Percentiles rank a stretch among this genome's conserved stretches.
phyloP scores from a whole-genome alignment of 306 rosid species.

The Ormosia semicastrata region DNA sequence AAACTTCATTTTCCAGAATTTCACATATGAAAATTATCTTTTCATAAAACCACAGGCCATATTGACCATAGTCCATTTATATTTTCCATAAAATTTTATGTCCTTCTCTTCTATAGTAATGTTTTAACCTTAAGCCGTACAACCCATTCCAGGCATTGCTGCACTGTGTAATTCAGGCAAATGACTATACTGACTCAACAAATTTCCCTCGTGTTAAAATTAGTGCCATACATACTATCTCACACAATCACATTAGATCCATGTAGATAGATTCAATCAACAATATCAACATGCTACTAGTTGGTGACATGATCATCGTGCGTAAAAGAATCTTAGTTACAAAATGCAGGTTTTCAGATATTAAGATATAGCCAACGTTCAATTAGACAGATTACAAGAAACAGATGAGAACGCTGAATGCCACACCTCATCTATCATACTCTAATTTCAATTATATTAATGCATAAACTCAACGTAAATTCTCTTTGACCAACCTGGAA shows the following conservation, averaged over 20 bases:
- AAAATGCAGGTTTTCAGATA: background rate
- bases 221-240: background rate
- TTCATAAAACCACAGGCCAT: background rate
- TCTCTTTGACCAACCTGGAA: background rate
- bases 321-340: background rate
- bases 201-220: background rate
- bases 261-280: background rate
- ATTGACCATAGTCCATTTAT: background rate
- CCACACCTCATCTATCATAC: background rate
- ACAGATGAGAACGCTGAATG: background rate
- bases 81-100: background rate
- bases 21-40: background rate
- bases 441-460: background rate
- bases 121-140: conserved; percentile 16
- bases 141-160: background rate
- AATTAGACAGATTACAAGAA: background rate
- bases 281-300: background rate
- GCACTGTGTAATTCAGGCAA: background rate
- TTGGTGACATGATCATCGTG: conserved; percentile 7
- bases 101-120: background rate
- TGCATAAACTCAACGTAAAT: background rate
- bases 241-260: background rate
- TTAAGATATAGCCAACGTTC: background rate
- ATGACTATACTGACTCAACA: background rate
- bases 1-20: conserved; percentile 20